Percentiles rank a stretch among this genome's conserved stretches.
Evolutionary conservation across 163 green algal genomes (phyloP).

Genomic region (Scenedesmus sp.): DNA sequence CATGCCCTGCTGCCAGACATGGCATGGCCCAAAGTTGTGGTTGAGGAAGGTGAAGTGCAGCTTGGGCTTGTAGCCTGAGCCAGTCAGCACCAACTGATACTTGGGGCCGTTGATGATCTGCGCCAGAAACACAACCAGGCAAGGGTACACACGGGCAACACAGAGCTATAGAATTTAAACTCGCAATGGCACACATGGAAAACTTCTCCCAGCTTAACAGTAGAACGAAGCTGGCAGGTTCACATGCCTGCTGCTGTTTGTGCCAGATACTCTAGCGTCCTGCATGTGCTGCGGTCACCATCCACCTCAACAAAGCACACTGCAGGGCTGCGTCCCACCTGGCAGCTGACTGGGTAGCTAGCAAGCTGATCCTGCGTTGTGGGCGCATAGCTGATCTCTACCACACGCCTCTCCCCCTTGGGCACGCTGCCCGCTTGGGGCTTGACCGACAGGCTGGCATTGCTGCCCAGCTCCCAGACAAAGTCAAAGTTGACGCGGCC

Average conservation of each 20-base stretch:
- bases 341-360: slow-evolving; percentile 53
- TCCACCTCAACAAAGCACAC: background rate
- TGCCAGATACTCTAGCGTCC: too few relatives aligned
- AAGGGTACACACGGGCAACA: background rate
- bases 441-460: slow-evolving; percentile 67
- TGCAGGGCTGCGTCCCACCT: slow-evolving; percentile 42
- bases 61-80: slow-evolving; percentile 78
- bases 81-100: slow-evolving; percentile 75
- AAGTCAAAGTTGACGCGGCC: slow-evolving; percentile 82
- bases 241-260: background rate
- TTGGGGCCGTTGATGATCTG: slow-evolving; percentile 75
- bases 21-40: slow-evolving; percentile 81
- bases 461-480: slow-evolving; percentile 73
- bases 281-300: too few relatives aligned
- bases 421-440: slow-evolving; percentile 75
- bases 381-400: slow-evolving; percentile 81
- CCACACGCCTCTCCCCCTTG: slow-evolving; percentile 70
- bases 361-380: slow-evolving; percentile 65
- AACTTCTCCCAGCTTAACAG: background rate
- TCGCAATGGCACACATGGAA: background rate
- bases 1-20: slow-evolving; percentile 79
- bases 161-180: too few relatives aligned
- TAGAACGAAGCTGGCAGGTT: background rate
- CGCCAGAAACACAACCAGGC: background rate
- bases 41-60: slow-evolving; percentile 79